Conservation (phyloP, 805 yeast species). For the Saturnispora serradocipensis region DNA sequence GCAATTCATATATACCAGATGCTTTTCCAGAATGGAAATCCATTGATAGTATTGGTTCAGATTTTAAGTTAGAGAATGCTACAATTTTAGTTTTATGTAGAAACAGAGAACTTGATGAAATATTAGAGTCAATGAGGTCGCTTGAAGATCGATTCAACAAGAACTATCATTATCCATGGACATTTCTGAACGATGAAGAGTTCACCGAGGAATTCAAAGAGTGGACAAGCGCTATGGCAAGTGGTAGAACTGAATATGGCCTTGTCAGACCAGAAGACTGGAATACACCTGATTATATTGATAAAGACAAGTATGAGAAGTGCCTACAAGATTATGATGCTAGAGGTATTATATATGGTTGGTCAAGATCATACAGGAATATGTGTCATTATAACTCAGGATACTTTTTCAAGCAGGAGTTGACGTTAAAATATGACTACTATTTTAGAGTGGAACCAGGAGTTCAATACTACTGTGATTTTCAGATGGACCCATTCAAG, state of each 20-base stretch:
- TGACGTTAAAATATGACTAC: conserved; percentile 67
- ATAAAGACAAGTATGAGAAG: conserved; percentile 43
- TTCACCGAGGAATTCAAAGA: conserved; percentile 55
- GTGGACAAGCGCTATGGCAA: conserved; percentile 51
- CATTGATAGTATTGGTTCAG: neutral
- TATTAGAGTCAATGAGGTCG: conserved; percentile 65
- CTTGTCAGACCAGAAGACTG: conserved; percentile 61
- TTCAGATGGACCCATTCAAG: conserved; percentile 79
- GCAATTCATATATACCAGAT: conserved; percentile 31
- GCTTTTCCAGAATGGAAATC: conserved; percentile 17
- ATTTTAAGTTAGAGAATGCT: conserved; percentile 60
- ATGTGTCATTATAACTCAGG: conserved; percentile 97
- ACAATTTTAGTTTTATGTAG: conserved; percentile 82
- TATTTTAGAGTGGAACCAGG: conserved; percentile 96
- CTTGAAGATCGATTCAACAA: conserved; percentile 67
- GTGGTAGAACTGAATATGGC: conserved; percentile 62
- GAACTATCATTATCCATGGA: conserved; percentile 66
- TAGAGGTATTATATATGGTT: conserved; percentile 53
- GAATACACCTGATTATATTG: conserved; percentile 68
- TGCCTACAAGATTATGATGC: conserved; percentile 36
- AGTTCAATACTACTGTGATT: conserved; percentile 81
- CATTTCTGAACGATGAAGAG: conserved; percentile 66
- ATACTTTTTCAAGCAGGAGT: conserved; percentile 70
- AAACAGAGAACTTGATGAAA: conserved; percentile 69
- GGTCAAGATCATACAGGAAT: conserved; percentile 64